phyloP scores from a whole-genome alignment of 768 basidiomycete genomes.

The Tricholoma sp. region DNA sequence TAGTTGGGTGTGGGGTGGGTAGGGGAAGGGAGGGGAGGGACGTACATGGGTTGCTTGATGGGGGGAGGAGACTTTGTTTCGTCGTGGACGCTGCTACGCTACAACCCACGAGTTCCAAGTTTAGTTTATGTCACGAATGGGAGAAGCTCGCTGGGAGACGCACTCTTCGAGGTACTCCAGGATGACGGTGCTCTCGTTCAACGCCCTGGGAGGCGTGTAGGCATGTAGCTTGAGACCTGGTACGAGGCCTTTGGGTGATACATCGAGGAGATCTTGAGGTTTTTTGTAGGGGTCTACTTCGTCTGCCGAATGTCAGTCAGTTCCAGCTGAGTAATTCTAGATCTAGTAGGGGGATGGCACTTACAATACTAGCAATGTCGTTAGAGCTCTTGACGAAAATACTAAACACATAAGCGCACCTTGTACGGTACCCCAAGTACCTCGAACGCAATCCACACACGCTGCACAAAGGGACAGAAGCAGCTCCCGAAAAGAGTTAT shows the following conservation, averaged over 20 bases:
- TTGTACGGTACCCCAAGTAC: conserved; percentile 67
- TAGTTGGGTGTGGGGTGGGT: neutral
- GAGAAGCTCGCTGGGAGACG: conserved; percentile 12
- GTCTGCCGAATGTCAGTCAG: conserved; percentile 32
- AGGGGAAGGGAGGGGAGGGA: conserved; percentile 1
- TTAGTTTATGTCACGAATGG: neutral
- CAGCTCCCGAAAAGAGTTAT: conserved; percentile 69
- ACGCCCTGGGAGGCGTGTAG: conserved; percentile 49
- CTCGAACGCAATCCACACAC: conserved; percentile 75
- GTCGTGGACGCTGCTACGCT: conserved; percentile 49
- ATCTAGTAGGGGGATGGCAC: neutral
- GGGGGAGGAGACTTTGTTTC: conserved; percentile 51
- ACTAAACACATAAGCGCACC: conserved; percentile 28
- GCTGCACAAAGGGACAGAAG: conserved; percentile 81
- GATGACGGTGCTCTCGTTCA: conserved; percentile 80
- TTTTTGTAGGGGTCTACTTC: conserved; percentile 85
- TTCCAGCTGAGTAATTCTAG: neutral
- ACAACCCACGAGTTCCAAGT: neutral
- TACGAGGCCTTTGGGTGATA: conserved; percentile 81
- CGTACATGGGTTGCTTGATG: conserved; percentile 54
- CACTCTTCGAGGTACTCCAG: conserved; percentile 78
- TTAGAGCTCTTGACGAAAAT: neutral
- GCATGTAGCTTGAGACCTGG: conserved; percentile 58
- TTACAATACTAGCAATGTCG: neutral
- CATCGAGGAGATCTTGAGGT: conserved; percentile 69